phyloP scores from a whole-genome alignment of 306 rosid species.

The Sophora flavescens region DNA sequence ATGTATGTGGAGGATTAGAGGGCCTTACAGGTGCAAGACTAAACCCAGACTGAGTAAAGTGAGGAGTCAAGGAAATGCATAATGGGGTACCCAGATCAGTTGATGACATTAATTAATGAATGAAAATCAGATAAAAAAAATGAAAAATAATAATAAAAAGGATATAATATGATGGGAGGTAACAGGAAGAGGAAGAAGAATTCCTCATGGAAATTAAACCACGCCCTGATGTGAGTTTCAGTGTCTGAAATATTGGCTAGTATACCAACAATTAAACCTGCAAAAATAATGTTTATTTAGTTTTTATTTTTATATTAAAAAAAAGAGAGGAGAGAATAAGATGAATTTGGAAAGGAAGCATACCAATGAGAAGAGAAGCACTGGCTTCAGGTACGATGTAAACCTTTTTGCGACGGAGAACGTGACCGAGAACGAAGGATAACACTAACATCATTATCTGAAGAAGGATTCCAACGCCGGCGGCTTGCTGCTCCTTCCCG shows the following conservation, averaged over 20 bases:
- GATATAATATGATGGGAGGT: slow-evolving; percentile 99
- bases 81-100: slow-evolving; percentile 7
- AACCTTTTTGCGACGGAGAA: slow-evolving; percentile 92
- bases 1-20: not conserved
- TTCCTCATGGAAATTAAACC: slow-evolving; percentile 99
- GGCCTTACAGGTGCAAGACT: slow-evolving; percentile 94
- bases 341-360: not conserved
- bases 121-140: not conserved
- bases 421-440: slow-evolving; percentile 96
- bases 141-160: slow-evolving; percentile 42
- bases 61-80: slow-evolving; percentile 65
- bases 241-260: slow-evolving; percentile 93
- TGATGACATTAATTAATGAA: slow-evolving; percentile 11
- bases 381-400: slow-evolving; percentile 97
- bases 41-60: slow-evolving; percentile 96
- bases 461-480: slow-evolving; percentile 98
- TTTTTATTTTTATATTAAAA: too few relatives aligned
- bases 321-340: too few relatives aligned
- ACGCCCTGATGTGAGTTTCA: slow-evolving; percentile 85
- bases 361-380: slow-evolving; percentile 97
- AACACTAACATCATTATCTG: slow-evolving; percentile 99
- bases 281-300: not conserved
- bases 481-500: slow-evolving; percentile 97
- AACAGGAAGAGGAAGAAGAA: slow-evolving; percentile 95
- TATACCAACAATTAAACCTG: slow-evolving; percentile 92